Evolutionary conservation across 176 grass and related monocot genomes (phyloP).

Genomic region (Chrysopogon serrulatus): DNA sequence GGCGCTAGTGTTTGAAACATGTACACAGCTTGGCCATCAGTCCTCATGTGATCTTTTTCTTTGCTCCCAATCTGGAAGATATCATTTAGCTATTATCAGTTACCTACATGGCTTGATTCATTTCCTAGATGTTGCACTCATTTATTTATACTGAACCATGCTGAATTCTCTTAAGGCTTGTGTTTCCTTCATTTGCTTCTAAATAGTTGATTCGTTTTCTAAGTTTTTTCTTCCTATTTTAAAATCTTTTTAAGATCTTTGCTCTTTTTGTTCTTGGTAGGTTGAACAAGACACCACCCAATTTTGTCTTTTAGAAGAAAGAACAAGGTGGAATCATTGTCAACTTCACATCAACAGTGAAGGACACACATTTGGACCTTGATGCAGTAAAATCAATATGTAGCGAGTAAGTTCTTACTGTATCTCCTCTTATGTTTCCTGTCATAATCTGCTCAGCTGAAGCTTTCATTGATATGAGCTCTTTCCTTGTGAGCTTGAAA

Average conservation of each 20-base stretch:
- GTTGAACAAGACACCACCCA: slow-evolving; percentile 94
- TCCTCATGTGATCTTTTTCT: neutral
- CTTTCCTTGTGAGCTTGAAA: no score
- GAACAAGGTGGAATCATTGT: slow-evolving; percentile 97
- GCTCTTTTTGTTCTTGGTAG: slow-evolving; percentile 37
- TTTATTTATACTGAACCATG: neutral
- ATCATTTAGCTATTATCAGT: neutral
- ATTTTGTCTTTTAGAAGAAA: slow-evolving; percentile 86
- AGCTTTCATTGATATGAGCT: no score
- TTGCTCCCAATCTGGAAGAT: neutral
- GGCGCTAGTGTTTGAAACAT: neutral
- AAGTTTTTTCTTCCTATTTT: neutral
- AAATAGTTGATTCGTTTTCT: neutral
- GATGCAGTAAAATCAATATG: slow-evolving; percentile 95
- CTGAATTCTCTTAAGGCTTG: neutral
- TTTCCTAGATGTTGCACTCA: neutral
- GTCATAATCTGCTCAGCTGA: no score
- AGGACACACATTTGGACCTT: slow-evolving; percentile 80
- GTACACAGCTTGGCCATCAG: neutral
- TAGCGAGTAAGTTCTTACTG: no score
- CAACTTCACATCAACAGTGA: slow-evolving; percentile 91
- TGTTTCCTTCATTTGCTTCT: neutral
- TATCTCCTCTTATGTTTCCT: no score
- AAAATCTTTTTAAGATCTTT: slow-evolving; percentile 28
- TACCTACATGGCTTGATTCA: neutral